A percentile compares a stretch with the other conserved stretches of the same genome.
Conservation (phyloP, 2,329 filamentous ascomycete species). For the Botryotinia globosa region DNA sequence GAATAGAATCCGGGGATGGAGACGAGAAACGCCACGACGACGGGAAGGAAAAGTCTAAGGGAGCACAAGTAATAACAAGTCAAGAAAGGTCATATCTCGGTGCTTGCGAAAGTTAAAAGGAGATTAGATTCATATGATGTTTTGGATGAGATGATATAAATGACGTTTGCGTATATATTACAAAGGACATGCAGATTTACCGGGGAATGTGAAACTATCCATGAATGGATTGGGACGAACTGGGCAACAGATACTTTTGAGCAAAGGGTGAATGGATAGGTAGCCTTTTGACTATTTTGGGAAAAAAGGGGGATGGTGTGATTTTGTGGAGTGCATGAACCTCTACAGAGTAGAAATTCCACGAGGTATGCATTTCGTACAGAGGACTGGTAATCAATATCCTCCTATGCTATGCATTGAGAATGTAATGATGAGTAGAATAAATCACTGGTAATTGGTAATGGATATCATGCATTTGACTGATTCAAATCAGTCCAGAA, state of each 20-base stretch:
- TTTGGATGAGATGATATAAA: not conserved
- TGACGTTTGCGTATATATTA: not conserved
- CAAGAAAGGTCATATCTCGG: not conserved
- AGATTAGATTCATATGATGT: not conserved
- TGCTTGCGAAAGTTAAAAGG: not conserved
- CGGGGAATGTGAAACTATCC: not conserved
- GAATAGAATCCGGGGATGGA: not conserved
- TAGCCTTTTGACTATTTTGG: not conserved
- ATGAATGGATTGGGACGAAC: not conserved
- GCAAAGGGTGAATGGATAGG: not conserved
- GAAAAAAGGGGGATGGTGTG: not conserved
- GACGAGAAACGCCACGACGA: not conserved
- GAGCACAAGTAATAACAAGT: not conserved
- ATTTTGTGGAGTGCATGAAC: not conserved
- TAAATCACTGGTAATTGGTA: not conserved
- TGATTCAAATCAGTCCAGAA: not conserved
- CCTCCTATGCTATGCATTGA: not conserved
- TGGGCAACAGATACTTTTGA: not conserved
- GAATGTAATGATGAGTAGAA: not conserved
- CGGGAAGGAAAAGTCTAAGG: not conserved
- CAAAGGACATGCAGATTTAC: not conserved
- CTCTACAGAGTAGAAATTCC: not conserved
- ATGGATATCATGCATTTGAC: not conserved
- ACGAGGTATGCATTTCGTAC: not conserved
- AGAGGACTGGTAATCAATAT: not conserved